A percentile compares a stretch with the other conserved stretches of the same genome.
Conservation (phyloP, 2,329 filamentous ascomycete genomes). For the Ceratocystis harringtonii region DNA sequence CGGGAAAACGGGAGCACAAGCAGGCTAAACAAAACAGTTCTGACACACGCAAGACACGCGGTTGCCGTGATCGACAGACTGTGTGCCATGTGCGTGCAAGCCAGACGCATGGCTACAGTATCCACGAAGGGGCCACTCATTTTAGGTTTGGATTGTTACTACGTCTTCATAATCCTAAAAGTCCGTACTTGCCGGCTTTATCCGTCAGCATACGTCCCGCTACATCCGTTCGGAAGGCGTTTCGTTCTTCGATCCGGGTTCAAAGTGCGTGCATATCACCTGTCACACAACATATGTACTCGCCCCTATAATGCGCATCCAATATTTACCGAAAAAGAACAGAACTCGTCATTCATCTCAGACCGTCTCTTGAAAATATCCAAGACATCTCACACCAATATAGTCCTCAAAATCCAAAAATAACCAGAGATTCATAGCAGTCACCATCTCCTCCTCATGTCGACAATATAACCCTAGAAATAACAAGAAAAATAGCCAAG, state of each 20-base stretch:
- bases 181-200: too few species aligned
- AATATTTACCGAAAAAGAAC: background rate
- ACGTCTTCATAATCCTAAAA: too few species aligned
- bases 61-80: background rate
- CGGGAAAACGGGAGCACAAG: too few species aligned
- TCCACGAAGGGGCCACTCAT: too few species aligned
- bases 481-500: constrained; percentile 2
- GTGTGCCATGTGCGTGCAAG: background rate
- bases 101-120: background rate
- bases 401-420: background rate
- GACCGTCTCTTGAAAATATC: background rate
- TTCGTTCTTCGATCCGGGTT: too few species aligned
- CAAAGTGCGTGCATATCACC: too few species aligned
- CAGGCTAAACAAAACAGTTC: background rate
- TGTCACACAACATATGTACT: too few species aligned
- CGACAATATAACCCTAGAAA: background rate
- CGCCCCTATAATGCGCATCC: background rate
- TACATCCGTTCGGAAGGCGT: too few species aligned
- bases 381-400: constrained; percentile 4
- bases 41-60: constrained; percentile 1
- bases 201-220: too few species aligned
- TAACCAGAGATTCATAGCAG: background rate
- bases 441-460: background rate
- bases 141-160: too few species aligned
- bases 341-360: background rate